phyloP scores from a whole-genome alignment of 169 alveolate species.

The Plasmodium chabaudi region DNA sequence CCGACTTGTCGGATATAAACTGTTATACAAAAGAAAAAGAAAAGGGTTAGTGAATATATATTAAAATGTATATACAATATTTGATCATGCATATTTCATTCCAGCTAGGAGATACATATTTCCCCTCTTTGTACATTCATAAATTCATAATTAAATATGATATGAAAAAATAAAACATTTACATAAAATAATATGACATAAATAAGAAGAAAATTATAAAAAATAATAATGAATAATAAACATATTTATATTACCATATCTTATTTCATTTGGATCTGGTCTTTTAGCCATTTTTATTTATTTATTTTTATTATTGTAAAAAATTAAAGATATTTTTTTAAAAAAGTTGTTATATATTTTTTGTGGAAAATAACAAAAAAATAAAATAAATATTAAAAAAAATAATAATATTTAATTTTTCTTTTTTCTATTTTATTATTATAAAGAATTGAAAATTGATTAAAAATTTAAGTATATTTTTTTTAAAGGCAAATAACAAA shows the following conservation, averaged over 20 bases:
- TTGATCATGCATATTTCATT: too few species aligned
- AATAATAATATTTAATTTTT: too few species aligned
- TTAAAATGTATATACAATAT: background rate
- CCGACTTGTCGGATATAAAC: conserved; percentile 97
- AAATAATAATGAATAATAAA: background rate
- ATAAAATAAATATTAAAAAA: too few species aligned
- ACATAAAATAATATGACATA: background rate
- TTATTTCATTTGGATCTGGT: conserved; percentile 87
- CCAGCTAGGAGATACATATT: too few species aligned
- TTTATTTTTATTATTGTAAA: conserved; percentile 10
- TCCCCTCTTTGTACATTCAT: too few species aligned
- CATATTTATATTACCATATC: conserved; percentile 79
- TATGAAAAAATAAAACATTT: background rate
- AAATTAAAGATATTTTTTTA: background rate
- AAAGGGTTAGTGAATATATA: background rate
- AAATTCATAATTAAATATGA: background rate
- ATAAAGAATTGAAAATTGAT: too few species aligned
- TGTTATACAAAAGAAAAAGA: conserved; percentile 25
- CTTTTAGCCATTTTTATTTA: conserved; percentile 82
- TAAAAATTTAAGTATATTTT: too few species aligned
- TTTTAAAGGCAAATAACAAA: too few species aligned
- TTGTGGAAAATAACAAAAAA: too few species aligned
- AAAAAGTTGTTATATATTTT: conserved; percentile 7
- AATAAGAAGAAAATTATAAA: background rate
- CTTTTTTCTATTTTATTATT: too few species aligned